Base-by-base conservation (phyloP, 371 early-diverging fungal species). In the Saksenaea oblongispora region DNA sequence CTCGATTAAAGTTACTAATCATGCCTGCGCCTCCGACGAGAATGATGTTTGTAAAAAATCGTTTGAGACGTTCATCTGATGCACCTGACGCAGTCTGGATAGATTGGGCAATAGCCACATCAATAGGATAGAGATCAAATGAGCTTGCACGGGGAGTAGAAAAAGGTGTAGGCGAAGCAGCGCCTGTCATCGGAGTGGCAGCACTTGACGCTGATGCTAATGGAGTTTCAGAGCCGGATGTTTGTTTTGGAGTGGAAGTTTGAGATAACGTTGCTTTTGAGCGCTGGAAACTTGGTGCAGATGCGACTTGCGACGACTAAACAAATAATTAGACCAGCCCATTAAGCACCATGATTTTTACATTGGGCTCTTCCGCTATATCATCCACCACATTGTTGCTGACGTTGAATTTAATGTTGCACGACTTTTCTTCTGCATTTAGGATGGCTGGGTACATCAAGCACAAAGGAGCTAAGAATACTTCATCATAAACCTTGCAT, bases 401-500 rank as follows among this genome's bases (percentile, higher is more conserved):
- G 26, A 61, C 22, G 72, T 66, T 74, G 5, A n/a, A 31, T 59
- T 65, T 65, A 14, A 55, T 47, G 14, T 59, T 54, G 22, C 55
- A 61, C 31, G 61, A 63, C 53, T 63, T 70, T 41, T 70, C 65
- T 10, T 68, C 61, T 8, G 54, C 56, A 28, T 71, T 56, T 41
- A 81, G 41, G 9, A 88, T 79, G 15, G 79, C 75, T 2, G 90
- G 89, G 63, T 84, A 85, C 41, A 90, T 81, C 18, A 89, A 56
- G 56, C 87, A 84, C 62, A 81, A 59, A 5, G 95, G 92, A 0
- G 94, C 92, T n/a, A 91, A 68, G 53, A 90, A 87, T 15, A 85
- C 89, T 64, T 95, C 96, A 59, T 93, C 95, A 61, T 93, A 95
- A 0, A 92, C 87, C 70, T 95, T 95, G 73, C 93, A 84, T 60